Base-by-base conservation (phyloP, 1,284 basidiomycete genomes). In the Marasmius sp. region DNA sequence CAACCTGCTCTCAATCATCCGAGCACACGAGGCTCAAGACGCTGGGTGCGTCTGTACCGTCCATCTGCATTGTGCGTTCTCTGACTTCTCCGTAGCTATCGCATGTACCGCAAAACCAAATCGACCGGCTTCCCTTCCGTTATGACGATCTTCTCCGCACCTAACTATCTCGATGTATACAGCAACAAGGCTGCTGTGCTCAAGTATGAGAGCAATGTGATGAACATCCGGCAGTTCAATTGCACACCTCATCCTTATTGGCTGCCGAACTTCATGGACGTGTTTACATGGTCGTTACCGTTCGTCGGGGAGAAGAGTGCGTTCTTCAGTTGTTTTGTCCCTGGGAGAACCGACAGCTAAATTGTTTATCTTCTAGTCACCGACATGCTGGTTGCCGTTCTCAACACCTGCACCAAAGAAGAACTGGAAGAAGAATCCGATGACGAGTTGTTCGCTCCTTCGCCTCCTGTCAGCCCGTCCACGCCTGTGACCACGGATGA, bases 91-190 rank as follows among this genome's bases (percentile, higher is more conserved):
- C 34, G 8, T 66, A 94, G 92, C 6, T 96, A 95, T 74, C 92
- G 95, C 62, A 97, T 97, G 95, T 97, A 97, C 75, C 91, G 94
- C 69, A 97, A 97, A 79, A 97, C 95, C 16, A 93, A 95, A 75
- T 93, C 92, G 51, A 97, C 95, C 0, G 95, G 89, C 3, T 91
- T 91, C 76, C 95, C 95, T 3, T 95, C 94, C 11, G 94, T 97
- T 63, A 97, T 97, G 93, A 97, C 95, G 51, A 95, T 97, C 69
- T 97, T 97, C 78, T 94, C 92, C 11, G 95, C 95, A 7, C 94
- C 95, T 33, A 97, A 97, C 76, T 97, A 97, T 74, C 89, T 97
- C 59, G 95, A 97, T 72, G 93, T 97, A 39, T 97, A 97, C 78
- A 94, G 95, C 75, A 97, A 97, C 81, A 97, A 97, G 79, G 95